Base-by-base conservation (phyloP, 306 rosid genomes). In the Prunus dulcis region DNA sequence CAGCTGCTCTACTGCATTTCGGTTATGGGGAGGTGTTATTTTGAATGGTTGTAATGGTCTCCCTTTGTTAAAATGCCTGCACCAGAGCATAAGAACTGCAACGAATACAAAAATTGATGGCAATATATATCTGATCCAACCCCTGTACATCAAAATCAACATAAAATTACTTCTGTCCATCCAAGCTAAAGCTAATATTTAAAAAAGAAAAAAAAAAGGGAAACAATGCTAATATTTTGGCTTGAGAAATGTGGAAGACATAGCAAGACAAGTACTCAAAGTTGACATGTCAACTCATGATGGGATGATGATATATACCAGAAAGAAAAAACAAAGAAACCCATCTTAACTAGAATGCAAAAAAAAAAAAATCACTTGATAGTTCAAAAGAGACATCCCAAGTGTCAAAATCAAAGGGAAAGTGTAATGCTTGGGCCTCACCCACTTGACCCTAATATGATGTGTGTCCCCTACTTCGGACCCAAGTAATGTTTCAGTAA, bases 1-100 rank as follows among this genome's bases (percentile, higher is more conserved):
- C 38, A 94, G 84, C 86, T 92, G 97, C 85, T 94, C 98, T 55
- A 94, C 96, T 28, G 96, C 84, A 86, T 90, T 92, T 79, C 87
- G 87, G 81, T 83, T 86, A 41, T 89, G 91, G 14, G 98, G 96
- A 76, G 90, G 46, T 19, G 80, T 90, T 66, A 92, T 81, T 84
- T 52, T 81, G 83, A 90, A 90, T 73, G 93, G 88, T 73, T 90
- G 87, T 78, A 90, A 73, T 43, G 91, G 71, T 79, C 84, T 82
- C 80, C 87, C 88, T 77, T 63, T 81, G 75, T 84, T 85, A 61
- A 91, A 90, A 78, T 87, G 82, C 73, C 89, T 80, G 77, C 83
- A 84, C 95, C 89, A 89, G 57, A 89, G 88, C 96, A 94, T 94
- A 73, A 86, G 61, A 73, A 81, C 78, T 51, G 95, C 96, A 17